Evolutionary conservation across 2,329 filamentous ascomycete genomes (phyloP), one percentile per base, ranked within the genome.

Genomic region (Fonsecaea multimorphosa): DNA sequence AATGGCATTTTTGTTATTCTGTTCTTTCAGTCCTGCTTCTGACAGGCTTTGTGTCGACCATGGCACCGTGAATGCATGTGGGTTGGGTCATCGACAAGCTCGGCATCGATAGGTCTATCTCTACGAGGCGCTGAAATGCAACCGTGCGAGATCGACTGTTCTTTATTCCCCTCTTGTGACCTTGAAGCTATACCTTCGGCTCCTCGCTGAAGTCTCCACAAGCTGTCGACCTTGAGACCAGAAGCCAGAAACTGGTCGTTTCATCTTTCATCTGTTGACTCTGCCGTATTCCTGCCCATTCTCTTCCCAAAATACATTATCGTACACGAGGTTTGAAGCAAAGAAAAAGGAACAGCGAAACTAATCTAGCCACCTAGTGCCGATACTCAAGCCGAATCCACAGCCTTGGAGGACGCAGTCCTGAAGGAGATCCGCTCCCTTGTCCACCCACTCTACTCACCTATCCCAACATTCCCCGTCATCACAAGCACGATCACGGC

Each of bases 361-460:
- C 52, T 29, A 55, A 16, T 19, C 44, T 19, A 34, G 19, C 8
- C 29, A 8, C 29, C 29, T 27, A 9, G 19, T 49, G 5, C 16
- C 19, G 44, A 24, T 1, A 1, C 44, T 29, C 60, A 44, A n/a
- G 38, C 40, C 11, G 22, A 51, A 22, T 52, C 32, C 36, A 36
- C 29, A 4, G 19, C 9, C 19, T 64, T 58, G 16, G 38, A 57
- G 38, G 7, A 29, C 11, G 24, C 11, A 16, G 51, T 62, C 36
- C 61, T 69, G n/a, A 56, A 65, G 9, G 52, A 69, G 16, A 60
- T 67, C 44, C 64, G 67, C 53, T 24, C 36, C 4, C 51, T 56
- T 7, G 53, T 65, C 8, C 58, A 69, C 49, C 57, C 61, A 2
- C 6, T 66, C 11, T 64, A 66, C 61, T 66, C 67, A 7, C n/a